A percentile compares a stretch with the other conserved stretches of the same genome.
Conservation (phyloP, 2,329 filamentous ascomycete genomes). For the Dissoconium aciculare region DNA sequence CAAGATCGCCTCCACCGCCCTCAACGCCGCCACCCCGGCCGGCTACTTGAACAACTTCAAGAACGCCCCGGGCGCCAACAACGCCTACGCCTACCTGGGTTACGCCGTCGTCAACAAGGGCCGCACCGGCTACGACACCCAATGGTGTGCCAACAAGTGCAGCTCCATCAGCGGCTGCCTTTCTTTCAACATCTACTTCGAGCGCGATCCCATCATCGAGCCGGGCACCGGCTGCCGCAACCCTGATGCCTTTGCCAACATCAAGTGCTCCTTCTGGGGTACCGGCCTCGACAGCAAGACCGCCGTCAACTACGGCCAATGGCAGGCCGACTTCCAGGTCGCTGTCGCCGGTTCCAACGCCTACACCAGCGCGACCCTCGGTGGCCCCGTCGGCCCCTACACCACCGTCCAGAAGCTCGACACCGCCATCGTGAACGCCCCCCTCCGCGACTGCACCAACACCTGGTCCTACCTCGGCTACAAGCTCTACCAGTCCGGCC, state of each 20-base stretch:
- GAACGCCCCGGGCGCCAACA: slow-evolving; percentile 9
- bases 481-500: slow-evolving; percentile 15
- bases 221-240: slow-evolving; percentile 22
- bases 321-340: slow-evolving; percentile 23
- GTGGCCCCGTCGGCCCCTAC: neutral
- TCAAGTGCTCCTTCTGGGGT: slow-evolving; percentile 26
- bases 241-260: slow-evolving; percentile 22
- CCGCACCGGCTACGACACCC: slow-evolving; percentile 8
- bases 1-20: slow-evolving; percentile 1
- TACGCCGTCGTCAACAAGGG: slow-evolving; percentile 6
- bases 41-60: slow-evolving; percentile 11
- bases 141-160: slow-evolving; percentile 10
- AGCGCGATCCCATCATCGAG: slow-evolving; percentile 22
- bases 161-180: slow-evolving; percentile 10
- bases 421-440: slow-evolving; percentile 1
- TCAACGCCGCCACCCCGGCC: slow-evolving; percentile 5
- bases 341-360: slow-evolving; percentile 31
- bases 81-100: slow-evolving; percentile 7
- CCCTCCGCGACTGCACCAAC: slow-evolving; percentile 10
- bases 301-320: slow-evolving; percentile 24
- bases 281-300: slow-evolving; percentile 16
- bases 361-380: neutral
- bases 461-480: slow-evolving; percentile 16
- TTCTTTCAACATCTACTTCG: slow-evolving; percentile 17
- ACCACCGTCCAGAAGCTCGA: neutral